These are phyloP conservation scores for Leavenworthia alabamica DNA, from an alignment of 345 rosid species.

Conservation along the genomic window DNA sequence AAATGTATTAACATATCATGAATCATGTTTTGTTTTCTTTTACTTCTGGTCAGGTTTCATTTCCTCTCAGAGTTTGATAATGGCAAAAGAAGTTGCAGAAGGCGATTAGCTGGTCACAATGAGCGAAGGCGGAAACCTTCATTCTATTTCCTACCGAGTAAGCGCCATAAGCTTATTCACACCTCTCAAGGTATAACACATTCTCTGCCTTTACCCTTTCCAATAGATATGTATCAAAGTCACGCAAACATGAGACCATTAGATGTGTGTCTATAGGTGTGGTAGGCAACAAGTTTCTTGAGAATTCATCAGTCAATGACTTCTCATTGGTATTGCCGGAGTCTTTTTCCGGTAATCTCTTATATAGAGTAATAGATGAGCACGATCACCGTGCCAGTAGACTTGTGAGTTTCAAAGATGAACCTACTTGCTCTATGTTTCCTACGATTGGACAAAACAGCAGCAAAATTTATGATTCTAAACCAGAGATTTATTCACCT, in stretches of 20 bases:
- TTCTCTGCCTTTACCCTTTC: neutral
- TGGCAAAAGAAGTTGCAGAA: constrained; percentile 83
- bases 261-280: neutral
- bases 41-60: constrained; percentile 59
- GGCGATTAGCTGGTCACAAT: constrained; percentile 79
- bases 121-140: constrained; percentile 84
- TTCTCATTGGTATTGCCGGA: constrained; percentile 58
- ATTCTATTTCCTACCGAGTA: constrained; percentile 35
- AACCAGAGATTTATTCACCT: constrained; percentile 16
- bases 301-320: constrained; percentile 24
- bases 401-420: constrained; percentile 46
- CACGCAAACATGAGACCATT: neutral
- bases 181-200: constrained; percentile 46
- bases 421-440: constrained; percentile 30
- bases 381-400: constrained; percentile 37
- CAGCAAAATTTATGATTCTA: constrained; percentile 3
- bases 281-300: constrained; percentile 35
- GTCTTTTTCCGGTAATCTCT: constrained; percentile 32
- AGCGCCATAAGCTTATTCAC: constrained; percentile 40
- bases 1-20: neutral
- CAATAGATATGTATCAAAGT: neutral
- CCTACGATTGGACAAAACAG: constrained; percentile 33
- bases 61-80: constrained; percentile 79
- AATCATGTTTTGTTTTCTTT: neutral
- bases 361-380: constrained; percentile 39